Evolutionary conservation across 345 rosid genomes (phyloP), one percentile per base, ranked within the genome.

Genomic region (Raphanus raphanistrum): DNA sequence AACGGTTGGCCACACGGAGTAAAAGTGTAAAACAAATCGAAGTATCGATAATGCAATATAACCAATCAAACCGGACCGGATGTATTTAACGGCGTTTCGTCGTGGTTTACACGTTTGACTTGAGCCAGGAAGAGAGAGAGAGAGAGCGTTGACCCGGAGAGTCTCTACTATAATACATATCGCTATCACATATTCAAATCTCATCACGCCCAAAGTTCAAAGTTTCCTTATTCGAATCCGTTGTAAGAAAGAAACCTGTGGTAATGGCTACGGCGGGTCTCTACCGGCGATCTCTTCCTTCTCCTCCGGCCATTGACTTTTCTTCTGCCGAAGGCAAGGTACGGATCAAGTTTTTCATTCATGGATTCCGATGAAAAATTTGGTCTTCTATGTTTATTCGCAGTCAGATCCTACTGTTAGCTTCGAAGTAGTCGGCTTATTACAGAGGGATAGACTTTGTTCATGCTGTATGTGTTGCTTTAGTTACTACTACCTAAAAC

Each of bases 281-380:
- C 76, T 90, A 90, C 74, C 81, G 91, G 15, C 83, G 91, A 3
- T 66, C 82, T 6, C 96, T 92, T 31, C 86, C 91, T 25, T 90
- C 96, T 27, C 98, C 94, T 64, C 94, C 92, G 4, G 96, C 94
- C 0, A 80, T 92, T 28, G 98, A 92, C n/a, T 92, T 92, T 79
- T 87, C 98, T 69, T 90, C 98, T 41, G 57, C 83, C 5, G 88
- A 89, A 80, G 92, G 98, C 38, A 92, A 89, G 91, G 98, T 89
- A 35, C 28, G 50, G 10, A 10, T 65, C 58, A n/a, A 31, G 5
- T 31, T 59, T 38, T 32, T 6, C 2, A 29, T 32, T 4, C 72
- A 62, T 72, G 45, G 45, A 38, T 35, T 35, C 41, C 41, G 9
- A 35, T 38, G 45, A 38, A 38, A 38, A 38, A 38, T 38, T 38